Evolutionary conservation across 2,329 filamentous ascomycete species (phyloP), one percentile per base, ranked within the genome.

Genomic region (Scleromitrula shiraiana): DNA sequence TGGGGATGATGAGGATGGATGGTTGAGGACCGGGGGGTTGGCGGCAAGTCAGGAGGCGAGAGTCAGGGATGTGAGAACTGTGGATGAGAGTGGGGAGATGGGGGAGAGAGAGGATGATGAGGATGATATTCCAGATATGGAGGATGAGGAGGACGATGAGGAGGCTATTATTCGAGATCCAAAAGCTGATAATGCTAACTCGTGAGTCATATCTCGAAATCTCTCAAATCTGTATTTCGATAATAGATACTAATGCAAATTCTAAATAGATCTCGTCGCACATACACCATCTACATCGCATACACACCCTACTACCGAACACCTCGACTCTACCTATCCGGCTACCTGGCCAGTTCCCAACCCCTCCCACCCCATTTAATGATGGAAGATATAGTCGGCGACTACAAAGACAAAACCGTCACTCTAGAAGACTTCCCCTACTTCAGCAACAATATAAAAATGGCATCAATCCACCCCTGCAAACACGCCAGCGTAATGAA

Each of bases 401-500:
- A 95, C 71, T 95, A 95, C 74, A 94, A 94, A 65, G 89, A 95
- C 72, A 98, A 98, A 75, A 98, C 93, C 0, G 93, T 98, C 52
- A 98, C 93, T 2, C 81, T 97, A 50, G 93, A 98, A 65, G 89
- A 96, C 68, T 98, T 98, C 64, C 89, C 88, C 39, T 96, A 95
- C 72, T 93, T 94, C 65, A 85, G 88, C 56, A 84, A 87, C 62
- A 83, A 82, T 59, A 81, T 96, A 64, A 95, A 96, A 73, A 98
- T 96, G 79, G 93, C 91, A 27, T 93, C 85, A 26, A 87, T 98
- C 12, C 93, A 98, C 64, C 93, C 93, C 3, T 98, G 93, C 78
- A 94, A 93, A 65, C 93, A 98, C 65, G 93, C 93, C 8, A 85
- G 85, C 23, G 93, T 98, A 59, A 98, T 98, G 93, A 98, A 97